These are phyloP conservation scores for Micractinium sp. DNA, from an alignment of 139 green algal species.

Conservation along the genomic window DNA sequence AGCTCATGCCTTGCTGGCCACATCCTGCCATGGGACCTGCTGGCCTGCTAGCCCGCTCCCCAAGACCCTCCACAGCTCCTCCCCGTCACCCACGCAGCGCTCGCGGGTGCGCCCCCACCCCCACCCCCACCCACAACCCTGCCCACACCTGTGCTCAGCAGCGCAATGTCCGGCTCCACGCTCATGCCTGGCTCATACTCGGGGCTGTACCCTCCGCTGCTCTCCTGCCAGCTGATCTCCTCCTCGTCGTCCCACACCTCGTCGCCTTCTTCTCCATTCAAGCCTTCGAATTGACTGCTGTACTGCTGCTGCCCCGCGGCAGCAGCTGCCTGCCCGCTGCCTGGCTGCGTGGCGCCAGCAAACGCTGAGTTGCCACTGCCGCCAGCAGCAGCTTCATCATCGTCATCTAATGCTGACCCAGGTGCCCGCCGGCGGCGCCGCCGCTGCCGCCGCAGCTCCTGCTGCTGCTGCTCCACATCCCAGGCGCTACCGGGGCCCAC, in stretches of 20 bases:
- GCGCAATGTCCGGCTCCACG: constrained; percentile 39
- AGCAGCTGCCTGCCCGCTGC: neutral
- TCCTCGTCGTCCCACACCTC: neutral
- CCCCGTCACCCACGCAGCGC: no score
- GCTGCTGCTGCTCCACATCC: constrained; percentile 20
- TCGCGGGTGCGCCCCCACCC: no score
- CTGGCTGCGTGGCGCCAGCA: neutral
- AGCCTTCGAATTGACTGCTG: neutral
- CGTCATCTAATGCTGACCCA: neutral
- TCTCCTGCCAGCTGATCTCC: neutral
- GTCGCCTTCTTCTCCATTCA: neutral
- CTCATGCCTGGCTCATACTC: neutral
- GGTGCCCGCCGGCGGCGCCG: neutral
- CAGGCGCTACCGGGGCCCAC: constrained; percentile 15
- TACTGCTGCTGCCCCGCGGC: neutral
- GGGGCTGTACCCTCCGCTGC: neutral
- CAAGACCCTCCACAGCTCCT: no score
- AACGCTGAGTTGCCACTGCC: neutral
- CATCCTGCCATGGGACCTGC: no score
- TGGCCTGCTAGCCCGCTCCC: no score
- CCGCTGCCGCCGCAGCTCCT: neutral
- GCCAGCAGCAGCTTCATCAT: neutral
- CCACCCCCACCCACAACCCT: no score
- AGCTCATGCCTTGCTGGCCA: no score
- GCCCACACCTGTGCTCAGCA: constrained; percentile 31